Conservation (phyloP, 352 stramenopile species). For the Phytophthora cajani region DNA sequence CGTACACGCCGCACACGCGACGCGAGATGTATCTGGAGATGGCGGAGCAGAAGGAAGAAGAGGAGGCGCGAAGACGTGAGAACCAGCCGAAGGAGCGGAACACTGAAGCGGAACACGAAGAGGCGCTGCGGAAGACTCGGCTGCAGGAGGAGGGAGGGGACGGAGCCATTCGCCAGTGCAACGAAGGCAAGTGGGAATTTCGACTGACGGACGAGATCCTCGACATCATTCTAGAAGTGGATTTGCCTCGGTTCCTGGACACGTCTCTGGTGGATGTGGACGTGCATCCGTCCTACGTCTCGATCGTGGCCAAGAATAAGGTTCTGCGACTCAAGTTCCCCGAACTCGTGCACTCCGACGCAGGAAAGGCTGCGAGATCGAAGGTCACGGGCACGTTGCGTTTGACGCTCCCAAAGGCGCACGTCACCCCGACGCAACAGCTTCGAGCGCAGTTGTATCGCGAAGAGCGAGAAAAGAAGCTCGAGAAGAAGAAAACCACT, state of each 20-base stretch:
- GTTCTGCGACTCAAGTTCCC: conserved; percentile 69
- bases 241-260: conserved; percentile 89
- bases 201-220: conserved; percentile 62
- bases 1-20: conserved; percentile 69
- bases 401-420: conserved; percentile 63
- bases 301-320: conserved; percentile 94
- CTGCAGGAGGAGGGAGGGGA: conserved; percentile 42
- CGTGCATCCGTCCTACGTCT: conserved; percentile 93
- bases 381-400: conserved; percentile 57
- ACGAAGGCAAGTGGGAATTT: conserved; percentile 93
- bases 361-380: conserved; percentile 60
- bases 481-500: conserved; percentile 6
- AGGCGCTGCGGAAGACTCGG: conserved; percentile 50
- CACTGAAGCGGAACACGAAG: conserved; percentile 85
- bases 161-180: conserved; percentile 83
- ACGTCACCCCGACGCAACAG: conserved; percentile 46
- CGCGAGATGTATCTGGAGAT: conserved; percentile 93
- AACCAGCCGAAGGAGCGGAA: conserved; percentile 89
- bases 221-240: conserved; percentile 80
- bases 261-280: conserved; percentile 95
- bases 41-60: conserved; percentile 93
- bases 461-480: conserved; percentile 37
- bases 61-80: conserved; percentile 80
- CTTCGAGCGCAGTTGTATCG: conserved; percentile 46
- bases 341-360: conserved; percentile 62